Percentiles rank a stretch among this genome's conserved stretches.
phyloP scores from a whole-genome alignment of 2,329 filamentous ascomycete species.

The Botryosphaeria agaves region DNA sequence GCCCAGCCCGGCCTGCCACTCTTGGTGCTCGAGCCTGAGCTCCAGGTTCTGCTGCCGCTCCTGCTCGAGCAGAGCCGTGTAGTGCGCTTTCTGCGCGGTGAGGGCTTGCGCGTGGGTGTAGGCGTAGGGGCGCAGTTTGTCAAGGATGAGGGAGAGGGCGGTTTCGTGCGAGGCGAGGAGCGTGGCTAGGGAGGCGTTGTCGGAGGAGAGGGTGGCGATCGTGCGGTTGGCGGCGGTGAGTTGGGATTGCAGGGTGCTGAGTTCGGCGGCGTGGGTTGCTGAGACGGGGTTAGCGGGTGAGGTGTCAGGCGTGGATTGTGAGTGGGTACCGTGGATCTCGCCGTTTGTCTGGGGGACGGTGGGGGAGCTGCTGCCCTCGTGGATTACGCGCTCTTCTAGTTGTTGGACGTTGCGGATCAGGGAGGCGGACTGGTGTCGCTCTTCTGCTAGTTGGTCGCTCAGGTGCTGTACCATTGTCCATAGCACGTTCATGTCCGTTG shows the following conservation, averaged over 20 bases:
- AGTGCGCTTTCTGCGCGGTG: conserved; percentile 28
- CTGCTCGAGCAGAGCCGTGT: conserved; percentile 24
- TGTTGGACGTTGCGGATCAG: neutral
- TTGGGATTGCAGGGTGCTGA: conserved; percentile 14
- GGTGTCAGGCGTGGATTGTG: no score
- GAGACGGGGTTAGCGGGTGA: no score
- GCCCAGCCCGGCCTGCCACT: conserved; percentile 29
- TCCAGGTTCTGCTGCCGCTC: conserved; percentile 26
- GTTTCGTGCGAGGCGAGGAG: conserved; percentile 25
- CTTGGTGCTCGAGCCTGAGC: conserved; percentile 27
- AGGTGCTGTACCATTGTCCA: neutral
- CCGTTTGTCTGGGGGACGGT: neutral
- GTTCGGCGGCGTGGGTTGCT: conserved; percentile 13
- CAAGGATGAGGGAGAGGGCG: conserved; percentile 14
- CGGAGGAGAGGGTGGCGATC: conserved; percentile 10
- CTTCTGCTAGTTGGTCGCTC: neutral
- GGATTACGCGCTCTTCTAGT: neutral
- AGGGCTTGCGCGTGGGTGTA: conserved; percentile 25
- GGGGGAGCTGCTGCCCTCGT: neutral
- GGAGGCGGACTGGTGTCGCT: neutral
- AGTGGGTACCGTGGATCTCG: no score
- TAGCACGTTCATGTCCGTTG: neutral
- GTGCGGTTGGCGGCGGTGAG: conserved; percentile 13
- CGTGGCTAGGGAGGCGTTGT: conserved; percentile 10
- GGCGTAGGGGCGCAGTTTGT: conserved; percentile 14